Evolutionary conservation across 345 rosid species (phyloP), one percentile per base, ranked within the genome.

Genomic region (Barbarea vulgaris): DNA sequence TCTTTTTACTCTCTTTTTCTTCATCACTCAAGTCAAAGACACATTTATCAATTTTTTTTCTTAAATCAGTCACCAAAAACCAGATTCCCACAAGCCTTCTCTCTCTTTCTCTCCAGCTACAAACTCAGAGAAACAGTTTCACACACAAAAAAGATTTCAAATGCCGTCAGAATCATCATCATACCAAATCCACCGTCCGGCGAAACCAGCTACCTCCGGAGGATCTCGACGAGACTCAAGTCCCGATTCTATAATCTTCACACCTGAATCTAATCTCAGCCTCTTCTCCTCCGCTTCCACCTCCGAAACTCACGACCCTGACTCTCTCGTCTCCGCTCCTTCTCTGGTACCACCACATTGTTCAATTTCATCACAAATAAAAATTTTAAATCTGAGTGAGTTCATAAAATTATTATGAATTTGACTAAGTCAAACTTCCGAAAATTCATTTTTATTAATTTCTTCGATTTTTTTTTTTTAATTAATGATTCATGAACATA

Each of bases 201-300:
- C 67, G 46, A 83, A 75, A 75, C 69, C 82, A 42, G 30, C 64
- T 75, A 70, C 76, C 57, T 60, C 84, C 31, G 85, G 74, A 6
- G 81, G 81, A 47, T 60, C 83, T 76, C 84, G 84, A 17, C 88
- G 93, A 22, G 90, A 85, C 70, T 80, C 88, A 0, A 94, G 98
- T 41, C 97, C 98, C 1, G 97, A 91, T 79, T 94, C 98, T 3
- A 80, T 87, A 36, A 87, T 84, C 72, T 90, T 90, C 88, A 84
- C 97, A 19, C 86, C 83, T 34, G 97, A 93, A 65, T 87, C 94
- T 22, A 89, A 85, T 72, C 88, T 89, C 74, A 91, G 96, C 48
- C 87, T 88, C 58, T 91, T 91, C 80, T 87, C 98, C 41, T 91
- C 98, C 51, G 87, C 97, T 69, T 88, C 88, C 25, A 87, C 93